Percentiles rank a stretch among this genome's conserved stretches.
phyloP scores from a whole-genome alignment of 148 eudicot genomes.

The Mesembryanthemum crystallinum region DNA sequence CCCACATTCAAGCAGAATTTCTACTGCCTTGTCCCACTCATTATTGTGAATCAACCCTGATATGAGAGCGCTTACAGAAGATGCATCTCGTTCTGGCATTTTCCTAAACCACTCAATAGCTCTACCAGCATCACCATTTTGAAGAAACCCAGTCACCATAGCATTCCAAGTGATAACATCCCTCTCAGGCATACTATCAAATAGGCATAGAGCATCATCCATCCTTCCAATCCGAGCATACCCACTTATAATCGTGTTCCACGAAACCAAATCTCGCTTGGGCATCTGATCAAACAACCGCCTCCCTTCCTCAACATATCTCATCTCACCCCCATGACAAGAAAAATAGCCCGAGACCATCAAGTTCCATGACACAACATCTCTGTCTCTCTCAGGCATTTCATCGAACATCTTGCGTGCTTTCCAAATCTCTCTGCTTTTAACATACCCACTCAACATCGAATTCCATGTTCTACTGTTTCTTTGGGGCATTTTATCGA shows the following conservation, averaged over 20 bases:
- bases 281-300: conserved; percentile 52
- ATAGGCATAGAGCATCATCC: conserved; percentile 43
- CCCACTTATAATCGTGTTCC: conserved; percentile 58
- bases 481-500: conserved; percentile 35
- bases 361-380: conserved; percentile 50
- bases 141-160: conserved; percentile 45
- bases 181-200: conserved; percentile 39
- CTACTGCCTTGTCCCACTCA: conserved; percentile 38
- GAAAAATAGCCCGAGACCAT: conserved; percentile 52
- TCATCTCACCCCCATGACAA: conserved; percentile 30
- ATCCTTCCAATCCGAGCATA: conserved; percentile 48
- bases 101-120: conserved; percentile 47
- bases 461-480: conserved; percentile 48
- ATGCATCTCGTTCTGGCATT: conserved; percentile 39
- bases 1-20: conserved; percentile 30
- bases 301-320: conserved; percentile 40
- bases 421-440: conserved; percentile 27
- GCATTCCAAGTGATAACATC: conserved; percentile 55
- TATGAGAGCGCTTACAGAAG: conserved; percentile 44
- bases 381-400: conserved; percentile 41
- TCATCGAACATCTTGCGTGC: conserved; percentile 50
- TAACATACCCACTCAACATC: conserved; percentile 43
- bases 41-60: conserved; percentile 46
- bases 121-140: conserved; percentile 39
- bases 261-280: conserved; percentile 41